A percentile compares a stretch with the other conserved stretches of the same genome.
phyloP scores from a whole-genome alignment of 2,329 filamentous ascomycete species.

The Fusarium hainanense region DNA sequence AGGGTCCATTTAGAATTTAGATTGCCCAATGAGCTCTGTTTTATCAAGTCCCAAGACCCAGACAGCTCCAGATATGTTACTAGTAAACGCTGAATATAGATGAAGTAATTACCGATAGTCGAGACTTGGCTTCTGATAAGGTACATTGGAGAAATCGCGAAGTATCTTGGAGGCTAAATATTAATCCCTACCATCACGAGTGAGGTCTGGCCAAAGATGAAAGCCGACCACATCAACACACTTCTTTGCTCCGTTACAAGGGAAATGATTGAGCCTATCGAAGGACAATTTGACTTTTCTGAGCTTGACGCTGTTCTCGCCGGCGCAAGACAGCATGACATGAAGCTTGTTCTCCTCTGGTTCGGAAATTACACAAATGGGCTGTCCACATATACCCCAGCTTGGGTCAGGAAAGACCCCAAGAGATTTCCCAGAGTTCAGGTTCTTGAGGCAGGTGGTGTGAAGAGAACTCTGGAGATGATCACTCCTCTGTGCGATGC shows the following conservation, averaged over 20 bases:
- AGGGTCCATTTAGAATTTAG: too few species aligned
- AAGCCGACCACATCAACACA: slow-evolving; percentile 51
- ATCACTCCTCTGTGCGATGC: slow-evolving; percentile 48
- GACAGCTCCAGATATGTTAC: too few species aligned
- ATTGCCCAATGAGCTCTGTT: too few species aligned
- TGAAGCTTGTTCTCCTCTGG: slow-evolving; percentile 54
- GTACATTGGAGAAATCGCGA: too few species aligned
- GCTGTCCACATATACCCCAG: slow-evolving; percentile 51
- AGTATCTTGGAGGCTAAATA: too few species aligned
- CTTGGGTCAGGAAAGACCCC: slow-evolving; percentile 51
- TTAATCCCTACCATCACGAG: too few species aligned
- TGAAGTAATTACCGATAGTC: too few species aligned
- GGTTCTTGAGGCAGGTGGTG: slow-evolving; percentile 48
- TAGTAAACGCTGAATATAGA: too few species aligned
- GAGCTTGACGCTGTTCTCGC: slow-evolving; percentile 50
- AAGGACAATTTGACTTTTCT: slow-evolving; percentile 51
- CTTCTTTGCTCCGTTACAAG: slow-evolving; percentile 52
- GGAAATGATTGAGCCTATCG: slow-evolving; percentile 53
- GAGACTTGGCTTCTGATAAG: too few species aligned
- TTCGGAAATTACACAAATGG: slow-evolving; percentile 56
- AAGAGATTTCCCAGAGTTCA: slow-evolving; percentile 52
- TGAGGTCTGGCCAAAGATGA: slow-evolving; percentile 49
- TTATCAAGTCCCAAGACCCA: too few species aligned
- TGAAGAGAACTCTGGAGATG: slow-evolving; percentile 50
- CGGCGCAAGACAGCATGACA: slow-evolving; percentile 47